Evolutionary conservation across 805 yeast species (phyloP), one percentile per base, ranked within the genome.

Genomic region (Barnettozyma californica): DNA sequence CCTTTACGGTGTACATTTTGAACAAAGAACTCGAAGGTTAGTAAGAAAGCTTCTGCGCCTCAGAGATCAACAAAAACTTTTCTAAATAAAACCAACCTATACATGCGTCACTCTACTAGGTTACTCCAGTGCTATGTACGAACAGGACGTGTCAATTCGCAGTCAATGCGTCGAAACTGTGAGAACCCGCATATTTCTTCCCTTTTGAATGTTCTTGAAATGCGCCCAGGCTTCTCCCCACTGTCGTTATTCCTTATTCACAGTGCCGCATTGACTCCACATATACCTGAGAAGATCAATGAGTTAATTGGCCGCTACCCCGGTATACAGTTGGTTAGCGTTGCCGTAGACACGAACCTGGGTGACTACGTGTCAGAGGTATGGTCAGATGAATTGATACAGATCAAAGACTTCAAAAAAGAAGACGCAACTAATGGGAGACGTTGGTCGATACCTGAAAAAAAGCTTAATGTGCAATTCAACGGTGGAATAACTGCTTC

Each of bases 341-440:
- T 37, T 19, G 40, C 47, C 16, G 18, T 29, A 21, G 47, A 44
- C 27, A 36, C 47, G 13, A 44, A 44, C 26, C 40, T 37, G 18
- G 43, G 38, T 7, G 31, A 20, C 41, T 27, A n/a, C 9, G 35
- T 44, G 1, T 19, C 42, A 23, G 47, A 37, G 21, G 27, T 44
- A 9, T 44, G 47, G 47, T 26, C 47, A 5, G 42, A 44, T 44
- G 47, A 37, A 7, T 8, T 25, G 20, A 37, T 44, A 33, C 21
- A 44, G 19, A 27, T 44, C 25, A 26, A 40, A 8, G 21, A 9
- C 11, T 40, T 40, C 9, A 40, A 20, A 4, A 26, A 40, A 19
- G 43, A 40, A 34, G 33, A 25, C 34, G 21, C 16, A 3, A 40
- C 14, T n/a, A 23, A 8, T 8, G 34, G 43, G 21, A 23, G 34